Percentiles rank a stretch among this genome's conserved stretches.
Conservation (phyloP, 257 asterid genomes). For the Cynanchum wilfordii region DNA sequence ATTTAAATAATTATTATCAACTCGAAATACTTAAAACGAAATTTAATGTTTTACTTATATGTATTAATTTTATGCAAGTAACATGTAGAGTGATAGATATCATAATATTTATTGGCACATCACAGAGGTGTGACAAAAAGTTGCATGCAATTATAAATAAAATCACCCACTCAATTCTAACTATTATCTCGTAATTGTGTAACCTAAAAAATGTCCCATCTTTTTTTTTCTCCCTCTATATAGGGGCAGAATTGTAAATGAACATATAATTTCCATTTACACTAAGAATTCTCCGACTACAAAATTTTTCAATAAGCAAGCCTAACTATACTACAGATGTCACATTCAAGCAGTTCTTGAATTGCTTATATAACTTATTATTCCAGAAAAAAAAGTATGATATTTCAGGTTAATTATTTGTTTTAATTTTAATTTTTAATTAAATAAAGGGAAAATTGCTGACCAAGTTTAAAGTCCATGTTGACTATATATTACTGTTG, state of each 20-base stretch:
- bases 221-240: no score
- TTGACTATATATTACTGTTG: not conserved
- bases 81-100: no score
- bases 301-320: not conserved
- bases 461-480: not conserved
- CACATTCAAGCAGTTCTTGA: not conserved
- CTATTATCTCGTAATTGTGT: not conserved
- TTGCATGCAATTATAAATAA: no score
- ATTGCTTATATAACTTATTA: not conserved
- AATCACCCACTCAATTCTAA: no score
- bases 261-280: not conserved
- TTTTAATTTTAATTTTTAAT: not conserved
- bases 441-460: not conserved
- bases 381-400: not conserved
- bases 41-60: no score
- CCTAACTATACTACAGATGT: not conserved
- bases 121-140: no score
- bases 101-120: no score
- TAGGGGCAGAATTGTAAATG: not conserved
- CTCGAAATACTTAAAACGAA: no score
- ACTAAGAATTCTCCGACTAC: not conserved
- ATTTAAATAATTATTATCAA: no score
- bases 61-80: no score
- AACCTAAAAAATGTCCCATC: not conserved
- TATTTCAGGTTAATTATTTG: not conserved